Evolutionary conservation across 768 basidiomycete species (phyloP).

Genomic region (Thelephora aurantiotincta): DNA sequence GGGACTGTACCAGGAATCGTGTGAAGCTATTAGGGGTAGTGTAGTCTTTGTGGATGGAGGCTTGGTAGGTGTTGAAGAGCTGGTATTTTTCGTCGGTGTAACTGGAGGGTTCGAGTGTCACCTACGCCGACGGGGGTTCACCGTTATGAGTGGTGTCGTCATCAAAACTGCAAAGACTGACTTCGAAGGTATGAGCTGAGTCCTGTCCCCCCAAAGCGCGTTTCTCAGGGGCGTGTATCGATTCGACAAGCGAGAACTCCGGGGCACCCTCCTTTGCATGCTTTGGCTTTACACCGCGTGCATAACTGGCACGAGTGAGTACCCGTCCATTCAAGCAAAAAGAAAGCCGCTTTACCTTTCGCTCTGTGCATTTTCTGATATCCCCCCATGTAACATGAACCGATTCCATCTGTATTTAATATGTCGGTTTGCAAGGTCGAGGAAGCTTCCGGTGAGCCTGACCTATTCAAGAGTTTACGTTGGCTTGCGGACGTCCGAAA

Average conservation of each 20-base stretch:
- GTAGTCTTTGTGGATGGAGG: conserved; percentile 47
- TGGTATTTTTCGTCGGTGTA: conserved; percentile 71
- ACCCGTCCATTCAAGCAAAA: too few species aligned
- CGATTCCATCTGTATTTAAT: conserved; percentile 49
- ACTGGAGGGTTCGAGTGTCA: conserved; percentile 60
- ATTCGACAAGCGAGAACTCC: conserved; percentile 27
- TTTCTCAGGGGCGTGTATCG: conserved; percentile 45
- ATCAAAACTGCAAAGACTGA: conserved; percentile 15
- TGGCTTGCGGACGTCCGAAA: conserved; percentile 67
- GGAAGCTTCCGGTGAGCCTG: conserved; percentile 2
- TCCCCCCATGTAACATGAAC: conserved; percentile 30
- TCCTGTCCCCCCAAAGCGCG: conserved; percentile 16
- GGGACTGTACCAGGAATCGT: conserved; percentile 68
- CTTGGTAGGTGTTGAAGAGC: conserved; percentile 69
- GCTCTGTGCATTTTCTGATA: conserved; percentile 8
- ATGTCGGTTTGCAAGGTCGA: too few species aligned
- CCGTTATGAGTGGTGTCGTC: background rate
- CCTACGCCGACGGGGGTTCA: conserved; percentile 27
- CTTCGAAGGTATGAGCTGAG: conserved; percentile 46
- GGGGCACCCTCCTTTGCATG: background rate
- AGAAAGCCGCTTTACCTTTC: too few species aligned
- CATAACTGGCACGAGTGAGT: too few species aligned
- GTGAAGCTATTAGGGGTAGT: conserved; percentile 40
- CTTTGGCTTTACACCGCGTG: too few species aligned
- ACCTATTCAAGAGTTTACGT: conserved; percentile 64